Base-by-base conservation (phyloP, 75 land plant genomes). In the Cupressus sempervirens region DNA sequence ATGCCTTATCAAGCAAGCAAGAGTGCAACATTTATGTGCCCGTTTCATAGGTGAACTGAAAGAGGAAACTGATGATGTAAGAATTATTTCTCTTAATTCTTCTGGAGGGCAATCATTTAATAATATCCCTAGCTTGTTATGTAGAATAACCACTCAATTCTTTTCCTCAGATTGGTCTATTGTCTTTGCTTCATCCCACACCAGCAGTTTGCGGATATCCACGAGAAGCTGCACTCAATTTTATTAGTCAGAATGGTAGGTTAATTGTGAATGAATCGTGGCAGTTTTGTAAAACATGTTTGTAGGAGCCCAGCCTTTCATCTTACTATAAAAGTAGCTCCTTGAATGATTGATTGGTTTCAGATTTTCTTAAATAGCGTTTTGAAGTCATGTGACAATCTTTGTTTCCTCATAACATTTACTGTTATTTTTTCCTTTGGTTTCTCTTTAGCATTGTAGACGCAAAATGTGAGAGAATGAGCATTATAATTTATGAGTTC, bases 11-110 rank as follows among this genome's bases (percentile, higher is more conserved):
- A 90, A 90, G 82, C 91, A 90, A 81, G 86, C 89, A 68, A 85
- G 84, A n/a, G 80, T 90, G 35, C 91, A 90, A 65, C 91, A 90
- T 83, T 85, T 90, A 16, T 90, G 83, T 81, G 76, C 84, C 34
- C 85, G 87, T 35, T 86, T 90, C 41, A 53, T 85, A 75, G 91
- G 91, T 45, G 67, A 86, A 70, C 83, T 90, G 34, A 43, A 76
- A 30, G 56, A 73, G 20, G 85, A 88, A 62, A 40, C 50, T 68
- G 83, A 46, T 32, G 91, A 90, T 74, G 91, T 90, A 84, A 70
- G 74, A 30, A 70, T 70, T 30, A 70, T 32, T 70, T 32, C 35
- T 70, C 13, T 11, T 79, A 41, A 45, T 79, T 18, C 43, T 45
- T 45, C 10, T 79, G 14, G 14, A 12, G 30, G 46, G 45, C 8